Percentiles rank a stretch among this genome's conserved stretches.
Conservation (phyloP, 441 rosid species). For the Gossypium gossypioides region DNA sequence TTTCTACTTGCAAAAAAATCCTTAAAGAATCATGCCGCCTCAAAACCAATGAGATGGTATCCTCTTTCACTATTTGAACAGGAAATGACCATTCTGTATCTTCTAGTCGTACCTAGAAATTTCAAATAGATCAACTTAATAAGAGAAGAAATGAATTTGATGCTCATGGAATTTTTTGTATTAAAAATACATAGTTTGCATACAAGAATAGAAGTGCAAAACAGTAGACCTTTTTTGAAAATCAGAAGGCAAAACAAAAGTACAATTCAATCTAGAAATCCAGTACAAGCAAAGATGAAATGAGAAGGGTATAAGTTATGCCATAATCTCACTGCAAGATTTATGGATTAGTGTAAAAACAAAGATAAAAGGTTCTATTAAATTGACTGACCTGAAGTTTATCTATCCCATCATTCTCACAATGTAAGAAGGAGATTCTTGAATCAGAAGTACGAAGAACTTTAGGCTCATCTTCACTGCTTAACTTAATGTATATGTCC, state of each 20-base stretch:
- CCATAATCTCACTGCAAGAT: background rate
- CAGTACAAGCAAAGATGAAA: background rate
- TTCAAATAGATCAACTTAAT: constrained; percentile 7
- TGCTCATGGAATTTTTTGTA: background rate
- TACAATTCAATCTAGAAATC: background rate
- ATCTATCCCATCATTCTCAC: constrained; percentile 44
- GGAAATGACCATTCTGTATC: constrained; percentile 96
- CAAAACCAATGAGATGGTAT: constrained; percentile 69
- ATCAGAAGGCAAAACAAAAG: background rate
- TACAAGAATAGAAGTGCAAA: background rate
- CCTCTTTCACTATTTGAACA: constrained; percentile 72
- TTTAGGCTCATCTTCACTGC: constrained; percentile 71
- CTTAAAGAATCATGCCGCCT: constrained; percentile 44
- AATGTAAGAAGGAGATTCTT: constrained; percentile 57
- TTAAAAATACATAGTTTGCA: no score
- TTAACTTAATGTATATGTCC: constrained; percentile 59
- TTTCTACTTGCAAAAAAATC: constrained; percentile 60
- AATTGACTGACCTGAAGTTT: constrained; percentile 67
- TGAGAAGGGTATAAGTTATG: background rate
- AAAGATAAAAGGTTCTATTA: constrained; percentile 6
- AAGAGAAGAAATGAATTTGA: background rate
- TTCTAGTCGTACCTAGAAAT: constrained; percentile 60
- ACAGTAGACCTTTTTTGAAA: background rate
- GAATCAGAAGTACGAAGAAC: constrained; percentile 74
- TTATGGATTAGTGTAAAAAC: background rate